Base-by-base conservation (phyloP, 768 basidiomycete species). In the Hericium erinaceus region DNA sequence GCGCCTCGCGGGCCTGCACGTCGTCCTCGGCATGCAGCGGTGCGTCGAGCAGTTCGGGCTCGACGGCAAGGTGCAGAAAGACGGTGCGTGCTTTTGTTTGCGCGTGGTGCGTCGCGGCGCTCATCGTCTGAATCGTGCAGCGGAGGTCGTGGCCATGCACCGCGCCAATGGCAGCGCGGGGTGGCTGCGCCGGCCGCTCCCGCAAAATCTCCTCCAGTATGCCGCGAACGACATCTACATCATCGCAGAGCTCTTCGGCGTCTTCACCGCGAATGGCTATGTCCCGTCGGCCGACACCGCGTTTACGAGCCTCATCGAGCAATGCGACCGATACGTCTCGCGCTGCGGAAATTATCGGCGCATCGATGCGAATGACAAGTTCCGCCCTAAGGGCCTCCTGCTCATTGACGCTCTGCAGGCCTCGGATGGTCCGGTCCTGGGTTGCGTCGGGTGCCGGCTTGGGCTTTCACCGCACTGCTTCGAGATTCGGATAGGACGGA, bases 201-300 rank as follows among this genome's bases (percentile, higher is more conserved):
- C 65, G 5, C 41, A 67, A 0, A 64, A 67, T 13, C 68, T 77
- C 33, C 66, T 76, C 24, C 64, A 66, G 16, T 77, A 77, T 39
- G 75, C 77, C 2, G 74, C 75, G 5, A 70, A 72, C 58, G 77
- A 78, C 63, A 71, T 77, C 50, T 66, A 68, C 33, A 67, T 75
- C 58, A 72, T 78, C 55, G 67, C 64, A 11, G 58, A 64, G 2
- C 67, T 77, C 22, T 73, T 73, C 62, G 63, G 66, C 5, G 61
- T 70, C 50, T 77, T 77, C 57, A 22, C 44, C 37, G 38, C 24
- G 12, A 54, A 54, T 22, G 58, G 57, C 8, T 67, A 64, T 59
- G 57, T 68, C 24, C 53, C 55, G 11, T 15, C n/a, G 22, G 44
- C 20, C 22, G 48, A 39, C 11, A 12, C 16, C 24, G 24, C 41